Evolutionary conservation across 179 eudicot species (phyloP), one percentile per base, ranked within the genome.

Genomic region (Vitellaria paradoxa): DNA sequence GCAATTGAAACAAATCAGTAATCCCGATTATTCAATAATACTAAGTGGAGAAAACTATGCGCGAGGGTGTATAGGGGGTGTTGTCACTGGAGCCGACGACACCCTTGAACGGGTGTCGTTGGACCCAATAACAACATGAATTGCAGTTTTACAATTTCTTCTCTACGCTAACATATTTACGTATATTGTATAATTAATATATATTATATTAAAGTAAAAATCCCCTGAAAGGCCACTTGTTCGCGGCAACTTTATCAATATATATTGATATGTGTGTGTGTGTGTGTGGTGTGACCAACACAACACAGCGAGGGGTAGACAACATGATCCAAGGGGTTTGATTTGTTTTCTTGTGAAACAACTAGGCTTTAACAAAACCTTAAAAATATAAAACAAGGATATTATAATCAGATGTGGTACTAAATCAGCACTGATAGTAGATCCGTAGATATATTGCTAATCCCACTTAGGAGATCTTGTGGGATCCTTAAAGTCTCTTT

Each of bases 391-490:
- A 66, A 45, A 18, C 5, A n/a, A 4, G 24, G 24, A 50, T n/a
- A n/a, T 55, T 6, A 60, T 60, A 60, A 9, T 7, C 24, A 60
- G 64, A 18, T 18, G 4, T 18, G 7, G 12, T n/a, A 20, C 6
- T 18, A 60, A 60, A n/a, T 55, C 5, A 60, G 64, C 64, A 60
- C 52, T 47, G 10, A 55, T 55, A 66, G 42, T 66, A 9, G 14
- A 42, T 11, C 23, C 37, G 40, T 64, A 24, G 23, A 23, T 64
- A 17, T 2, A 18, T 57, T 56, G 24, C 64, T 57, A 72, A 71
- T 71, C 73, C 73, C 60, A 49, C 62, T 72, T 57, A 9, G 12
- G 45, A 72, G 75, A 72, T 72, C 24, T 72, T 72, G 17, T 56
- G 64, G 75, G 75, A 72, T 72, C 50, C 73, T 72, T 18, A 10